Conservation (phyloP, 768 basidiomycete genomes). For the Xanthoconium purpureum region DNA sequence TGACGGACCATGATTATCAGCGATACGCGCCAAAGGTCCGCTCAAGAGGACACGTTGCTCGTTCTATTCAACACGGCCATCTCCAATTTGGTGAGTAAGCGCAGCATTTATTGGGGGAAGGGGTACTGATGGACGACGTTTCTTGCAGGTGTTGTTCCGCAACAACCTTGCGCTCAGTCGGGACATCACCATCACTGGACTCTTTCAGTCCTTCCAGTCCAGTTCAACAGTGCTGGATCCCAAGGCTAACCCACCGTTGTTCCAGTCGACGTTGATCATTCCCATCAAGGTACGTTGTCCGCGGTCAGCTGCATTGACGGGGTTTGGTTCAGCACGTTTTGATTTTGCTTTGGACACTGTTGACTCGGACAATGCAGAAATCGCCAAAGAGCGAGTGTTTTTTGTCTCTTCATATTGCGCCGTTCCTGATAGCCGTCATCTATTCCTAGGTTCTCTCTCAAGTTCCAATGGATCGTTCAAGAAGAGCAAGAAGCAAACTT, state of each 20-base stretch:
- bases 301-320: neutral
- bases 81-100: constrained; percentile 32
- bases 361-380: constrained; percentile 57
- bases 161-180: constrained; percentile 42
- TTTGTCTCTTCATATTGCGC: neutral
- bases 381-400: constrained; percentile 49
- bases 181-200: constrained; percentile 56
- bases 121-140: neutral
- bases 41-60: constrained; percentile 27
- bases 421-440: neutral
- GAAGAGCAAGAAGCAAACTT: constrained; percentile 62
- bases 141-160: constrained; percentile 40
- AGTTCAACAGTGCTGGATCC: constrained; percentile 58
- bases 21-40: constrained; percentile 34
- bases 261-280: constrained; percentile 56
- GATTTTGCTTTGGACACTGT: constrained; percentile 50
- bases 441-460: constrained; percentile 46
- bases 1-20: constrained; percentile 36
- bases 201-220: constrained; percentile 19
- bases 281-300: constrained; percentile 51
- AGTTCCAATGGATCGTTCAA: constrained; percentile 59
- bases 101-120: neutral
- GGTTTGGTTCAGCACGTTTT: neutral
- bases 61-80: too few species aligned
- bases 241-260: constrained; percentile 52